phyloP scores from a whole-genome alignment of 495 filamentous ascomycete genomes.

The Filosporella fistucella region DNA sequence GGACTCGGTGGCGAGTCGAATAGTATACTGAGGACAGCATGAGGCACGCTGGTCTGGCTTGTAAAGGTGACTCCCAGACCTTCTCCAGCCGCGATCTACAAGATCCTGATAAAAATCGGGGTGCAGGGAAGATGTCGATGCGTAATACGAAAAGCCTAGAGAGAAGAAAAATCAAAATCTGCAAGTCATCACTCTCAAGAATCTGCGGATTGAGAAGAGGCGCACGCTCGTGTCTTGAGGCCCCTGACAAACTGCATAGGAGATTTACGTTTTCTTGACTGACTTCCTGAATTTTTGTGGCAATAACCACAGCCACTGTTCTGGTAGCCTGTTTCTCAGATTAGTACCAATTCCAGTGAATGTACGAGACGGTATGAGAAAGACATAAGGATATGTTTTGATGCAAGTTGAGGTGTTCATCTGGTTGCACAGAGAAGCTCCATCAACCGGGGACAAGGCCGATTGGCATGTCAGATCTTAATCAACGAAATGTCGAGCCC shows the following conservation, averaged over 20 bases:
- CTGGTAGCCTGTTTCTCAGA: constrained; percentile 22
- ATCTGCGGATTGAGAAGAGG: neutral
- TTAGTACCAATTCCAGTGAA: no score
- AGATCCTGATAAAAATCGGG: constrained; percentile 75
- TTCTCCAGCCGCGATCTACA: constrained; percentile 85
- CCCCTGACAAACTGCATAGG: neutral
- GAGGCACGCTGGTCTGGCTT: constrained; percentile 77
- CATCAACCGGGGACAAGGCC: no score
- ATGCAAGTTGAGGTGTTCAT: no score
- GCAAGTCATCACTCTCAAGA: neutral
- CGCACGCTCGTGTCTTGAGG: neutral
- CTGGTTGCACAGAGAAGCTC: no score
- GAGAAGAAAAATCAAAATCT: constrained; percentile 1
- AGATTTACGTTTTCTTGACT: constrained; percentile 21
- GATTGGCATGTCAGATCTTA: no score
- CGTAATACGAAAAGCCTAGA: constrained; percentile 81
- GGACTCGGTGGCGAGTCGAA: constrained; percentile 69
- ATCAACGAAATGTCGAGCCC: no score
- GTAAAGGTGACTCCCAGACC: constrained; percentile 82
- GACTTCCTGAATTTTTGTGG: constrained; percentile 17
- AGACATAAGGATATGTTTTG: no score
- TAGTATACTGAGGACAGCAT: constrained; percentile 95
- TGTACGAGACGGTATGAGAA: no score
- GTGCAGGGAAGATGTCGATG: constrained; percentile 60
- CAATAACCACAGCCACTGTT: constrained; percentile 24